These are phyloP conservation scores for Saprolegnia diclina DNA, from an alignment of 352 stramenopile genomes.

Conservation along the genomic window DNA sequence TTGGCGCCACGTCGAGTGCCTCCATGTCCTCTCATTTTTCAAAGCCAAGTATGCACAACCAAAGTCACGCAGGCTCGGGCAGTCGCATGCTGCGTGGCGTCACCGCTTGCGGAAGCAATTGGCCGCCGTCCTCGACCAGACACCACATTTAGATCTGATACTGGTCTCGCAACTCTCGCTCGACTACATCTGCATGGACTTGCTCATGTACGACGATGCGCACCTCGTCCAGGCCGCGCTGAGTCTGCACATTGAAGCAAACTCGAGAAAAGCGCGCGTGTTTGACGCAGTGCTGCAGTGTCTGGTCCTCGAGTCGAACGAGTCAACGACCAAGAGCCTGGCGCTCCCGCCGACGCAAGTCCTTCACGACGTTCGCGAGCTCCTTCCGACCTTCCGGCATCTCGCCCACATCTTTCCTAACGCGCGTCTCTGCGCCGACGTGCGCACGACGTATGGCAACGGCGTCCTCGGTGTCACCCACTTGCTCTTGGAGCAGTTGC, in stretches of 20 bases:
- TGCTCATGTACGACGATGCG: slow-evolving; percentile 18
- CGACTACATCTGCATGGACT: slow-evolving; percentile 17
- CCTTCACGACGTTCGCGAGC: neutral
- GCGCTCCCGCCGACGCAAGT: neutral
- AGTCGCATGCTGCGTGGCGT: neutral
- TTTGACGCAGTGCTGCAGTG: neutral
- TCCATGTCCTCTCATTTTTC: slow-evolving; percentile 8
- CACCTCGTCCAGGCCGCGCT: neutral
- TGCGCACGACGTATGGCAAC: neutral
- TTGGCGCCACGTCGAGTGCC: slow-evolving; percentile 3
- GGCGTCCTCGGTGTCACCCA: neutral
- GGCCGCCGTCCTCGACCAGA: neutral
- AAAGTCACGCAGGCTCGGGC: neutral
- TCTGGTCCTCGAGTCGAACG: neutral
- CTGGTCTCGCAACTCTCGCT: neutral
- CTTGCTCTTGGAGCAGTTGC: neutral
- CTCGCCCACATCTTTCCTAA: neutral
- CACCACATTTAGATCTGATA: neutral
- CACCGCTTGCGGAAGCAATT: neutral
- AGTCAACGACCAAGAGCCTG: neutral
- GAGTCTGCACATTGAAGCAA: slow-evolving; percentile 1
- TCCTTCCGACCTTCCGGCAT: neutral
- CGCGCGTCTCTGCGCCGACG: neutral
- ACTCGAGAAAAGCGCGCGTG: slow-evolving; percentile 3
- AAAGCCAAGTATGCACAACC: neutral